A percentile compares a stretch with the other conserved stretches of the same genome.
Evolutionary conservation across 352 stramenopile species (phyloP).

Genomic region (Globisporangium sylvaticum): DNA sequence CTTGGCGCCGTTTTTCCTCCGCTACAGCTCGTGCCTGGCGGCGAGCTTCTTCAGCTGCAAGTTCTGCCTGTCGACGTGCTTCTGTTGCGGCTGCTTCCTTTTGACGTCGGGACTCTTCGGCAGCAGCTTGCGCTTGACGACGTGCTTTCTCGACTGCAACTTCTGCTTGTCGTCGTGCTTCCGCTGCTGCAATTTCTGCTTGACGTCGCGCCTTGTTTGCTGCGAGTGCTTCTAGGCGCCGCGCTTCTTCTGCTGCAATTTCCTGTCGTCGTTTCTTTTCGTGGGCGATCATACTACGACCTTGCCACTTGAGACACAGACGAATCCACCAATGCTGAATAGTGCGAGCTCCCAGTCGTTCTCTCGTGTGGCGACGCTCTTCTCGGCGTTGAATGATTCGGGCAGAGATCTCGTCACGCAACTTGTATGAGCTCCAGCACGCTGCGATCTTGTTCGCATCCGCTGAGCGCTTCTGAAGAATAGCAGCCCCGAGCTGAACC

Average conservation of each 20-base stretch:
- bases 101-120: neutral
- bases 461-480: conserved; percentile 24
- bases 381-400: conserved; percentile 11
- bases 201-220: neutral
- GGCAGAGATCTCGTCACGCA: conserved; percentile 20
- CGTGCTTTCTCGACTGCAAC: neutral
- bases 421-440: conserved; percentile 30
- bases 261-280: conserved; percentile 12
- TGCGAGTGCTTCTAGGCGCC: neutral
- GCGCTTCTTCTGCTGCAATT: conserved; percentile 2
- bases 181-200: neutral
- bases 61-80: neutral
- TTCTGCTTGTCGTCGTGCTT: neutral
- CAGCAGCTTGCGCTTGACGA: neutral
- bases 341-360: conserved; percentile 16
- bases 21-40: neutral
- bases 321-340: conserved; percentile 46
- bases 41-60: neutral
- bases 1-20: conserved; percentile 2
- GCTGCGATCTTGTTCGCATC: conserved; percentile 24
- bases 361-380: conserved; percentile 8
- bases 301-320: conserved; percentile 33
- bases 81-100: neutral
- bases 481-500: conserved; percentile 26
- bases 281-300: conserved; percentile 20